Evolutionary conservation across 176 grass and related monocot genomes (phyloP), one percentile per base, ranked within the genome.

Genomic region (Phyllostachys edulis): DNA sequence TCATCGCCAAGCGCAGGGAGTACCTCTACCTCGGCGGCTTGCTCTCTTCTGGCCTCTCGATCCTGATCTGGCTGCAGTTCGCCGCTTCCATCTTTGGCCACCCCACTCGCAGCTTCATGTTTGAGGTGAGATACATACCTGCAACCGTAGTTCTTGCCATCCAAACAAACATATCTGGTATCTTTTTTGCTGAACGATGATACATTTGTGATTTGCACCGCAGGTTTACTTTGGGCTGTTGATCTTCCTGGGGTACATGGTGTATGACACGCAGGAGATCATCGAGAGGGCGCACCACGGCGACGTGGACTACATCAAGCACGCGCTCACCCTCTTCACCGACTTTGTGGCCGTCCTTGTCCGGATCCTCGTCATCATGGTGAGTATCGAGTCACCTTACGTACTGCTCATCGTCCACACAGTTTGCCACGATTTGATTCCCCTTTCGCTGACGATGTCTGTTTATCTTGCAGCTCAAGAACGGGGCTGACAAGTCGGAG

Each of bases 221-320:
- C 92, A 97, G 94, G 83, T 97, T 37, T 97, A 97, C 82, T 91
- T 92, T 87, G 94, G 94, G 16, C 76, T 97, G 65, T 65, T 94
- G 83, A 61, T 97, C 76, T 97, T 97, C 77, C 82, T 97, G 39
- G 94, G 90, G 9, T 97, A 97, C 88, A 86, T 94, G 51, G 89
- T 97, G 63, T 94, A 91, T 21, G 92, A 97, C 90, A 97, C 92
- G 14, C 96, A 99, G 84, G 93, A 99, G 87, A 96, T 99, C 73
- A 96, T 99, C 36, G 96, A 95, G 87, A 92, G 89, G 76, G 96
- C 93, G 7, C 91, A 95, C 80, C 72, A 20, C 4, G 93, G 93
- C 11, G 96, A 98, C 72, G 62, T 84, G 79, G 96, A 98, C 78
- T 98, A 98, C 75, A 87, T 98, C 88, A 98, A 95, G 82, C 96